Evolutionary conservation across 352 stramenopile genomes (phyloP).

Genomic region (Pythium plurisporium): DNA sequence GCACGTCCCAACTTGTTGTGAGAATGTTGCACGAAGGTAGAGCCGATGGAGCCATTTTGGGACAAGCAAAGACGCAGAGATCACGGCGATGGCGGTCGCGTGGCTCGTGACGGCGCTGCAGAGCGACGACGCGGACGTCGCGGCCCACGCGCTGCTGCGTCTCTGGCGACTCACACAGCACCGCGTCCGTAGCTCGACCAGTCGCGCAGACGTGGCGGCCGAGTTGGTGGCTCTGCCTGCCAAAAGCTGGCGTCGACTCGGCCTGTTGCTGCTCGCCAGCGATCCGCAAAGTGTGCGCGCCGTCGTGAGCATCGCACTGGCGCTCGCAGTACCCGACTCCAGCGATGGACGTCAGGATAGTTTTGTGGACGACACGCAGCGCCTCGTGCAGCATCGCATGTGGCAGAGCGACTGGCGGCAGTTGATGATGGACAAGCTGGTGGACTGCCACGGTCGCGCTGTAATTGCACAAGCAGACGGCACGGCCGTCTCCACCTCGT

Average conservation of each 20-base stretch:
- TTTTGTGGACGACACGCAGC: neutral
- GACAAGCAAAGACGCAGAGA: too few relatives aligned
- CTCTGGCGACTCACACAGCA: slow-evolving; percentile 4
- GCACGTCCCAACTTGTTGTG: neutral
- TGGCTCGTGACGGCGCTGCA: slow-evolving; percentile 2
- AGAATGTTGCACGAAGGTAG: slow-evolving; percentile 4
- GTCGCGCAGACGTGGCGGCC: neutral
- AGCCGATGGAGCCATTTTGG: neutral
- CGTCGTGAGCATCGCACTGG: slow-evolving; percentile 9
- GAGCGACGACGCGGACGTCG: slow-evolving; percentile 9
- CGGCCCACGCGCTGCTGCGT: slow-evolving; percentile 12
- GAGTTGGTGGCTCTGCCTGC: neutral
- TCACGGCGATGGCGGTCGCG: neutral
- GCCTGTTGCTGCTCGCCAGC: slow-evolving; percentile 17
- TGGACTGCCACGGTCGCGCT: slow-evolving; percentile 11
- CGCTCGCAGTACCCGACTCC: neutral
- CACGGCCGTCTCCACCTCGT: neutral
- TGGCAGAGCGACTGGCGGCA: slow-evolving; percentile 21
- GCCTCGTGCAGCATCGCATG: slow-evolving; percentile 7
- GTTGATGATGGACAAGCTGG: slow-evolving; percentile 21
- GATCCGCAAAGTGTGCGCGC: slow-evolving; percentile 6
- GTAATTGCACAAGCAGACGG: neutral
- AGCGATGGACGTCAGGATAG: too few relatives aligned
- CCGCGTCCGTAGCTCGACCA: neutral
- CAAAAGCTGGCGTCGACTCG: slow-evolving; percentile 17